Evolutionary conservation across 768 basidiomycete species (phyloP).

Genomic region (Auriscalpium orientale): DNA sequence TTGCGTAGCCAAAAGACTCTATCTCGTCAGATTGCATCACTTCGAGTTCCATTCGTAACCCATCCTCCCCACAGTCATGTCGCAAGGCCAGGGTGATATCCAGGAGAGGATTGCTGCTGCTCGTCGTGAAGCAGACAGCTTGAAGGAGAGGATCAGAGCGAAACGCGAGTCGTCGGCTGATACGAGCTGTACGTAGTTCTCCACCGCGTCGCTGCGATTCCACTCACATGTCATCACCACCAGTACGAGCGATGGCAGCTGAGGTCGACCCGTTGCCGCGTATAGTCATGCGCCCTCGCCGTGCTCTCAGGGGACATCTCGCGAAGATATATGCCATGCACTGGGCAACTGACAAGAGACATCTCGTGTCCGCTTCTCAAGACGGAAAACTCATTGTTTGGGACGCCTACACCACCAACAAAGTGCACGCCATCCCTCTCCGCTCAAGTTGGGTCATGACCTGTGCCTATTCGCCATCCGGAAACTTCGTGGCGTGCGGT

Average conservation of each 20-base stretch:
- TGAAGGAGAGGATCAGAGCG: slow-evolving; percentile 98
- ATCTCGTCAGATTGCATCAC: neutral
- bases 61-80: slow-evolving; percentile 39
- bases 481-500: slow-evolving; percentile 96
- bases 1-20: neutral
- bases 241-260: slow-evolving; percentile 97
- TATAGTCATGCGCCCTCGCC: slow-evolving; percentile 93
- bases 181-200: slow-evolving; percentile 69
- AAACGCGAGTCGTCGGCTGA: slow-evolving; percentile 97
- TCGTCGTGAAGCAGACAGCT: slow-evolving; percentile 88
- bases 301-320: slow-evolving; percentile 92
- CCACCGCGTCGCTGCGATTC: slow-evolving; percentile 1
- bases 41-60: neutral
- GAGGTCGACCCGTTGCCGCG: slow-evolving; percentile 95
- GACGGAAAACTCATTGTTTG: slow-evolving; percentile 99
- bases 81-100: slow-evolving; percentile 76
- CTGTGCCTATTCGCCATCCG: slow-evolving; percentile 95
- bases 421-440: slow-evolving; percentile 97
- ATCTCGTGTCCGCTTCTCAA: slow-evolving; percentile 98
- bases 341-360: slow-evolving; percentile 95
- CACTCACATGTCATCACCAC: slow-evolving; percentile 11
- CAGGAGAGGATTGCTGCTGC: slow-evolving; percentile 94
- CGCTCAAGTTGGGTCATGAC: slow-evolving; percentile 99
- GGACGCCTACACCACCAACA: slow-evolving; percentile 99
- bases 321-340: slow-evolving; percentile 99